phyloP scores from a whole-genome alignment of 306 rosid species.

The Mucuna pruriens region DNA sequence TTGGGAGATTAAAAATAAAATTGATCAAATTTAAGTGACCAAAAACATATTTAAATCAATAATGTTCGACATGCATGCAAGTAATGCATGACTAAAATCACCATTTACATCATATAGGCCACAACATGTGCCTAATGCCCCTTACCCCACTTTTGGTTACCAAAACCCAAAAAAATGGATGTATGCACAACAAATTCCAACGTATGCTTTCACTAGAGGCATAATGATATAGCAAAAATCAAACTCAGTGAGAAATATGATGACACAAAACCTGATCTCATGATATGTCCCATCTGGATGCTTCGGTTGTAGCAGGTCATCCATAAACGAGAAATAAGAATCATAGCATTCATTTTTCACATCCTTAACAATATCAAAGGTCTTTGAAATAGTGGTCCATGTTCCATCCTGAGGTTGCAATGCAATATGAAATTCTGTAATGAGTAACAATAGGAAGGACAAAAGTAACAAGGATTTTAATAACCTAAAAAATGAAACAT shows the following conservation, averaged over 20 bases:
- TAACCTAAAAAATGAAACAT: slow-evolving; percentile 48
- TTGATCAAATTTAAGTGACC: no score
- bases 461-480: slow-evolving; percentile 14
- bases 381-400: slow-evolving; percentile 59
- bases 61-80: neutral
- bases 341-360: slow-evolving; percentile 63
- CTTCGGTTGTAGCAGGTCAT: slow-evolving; percentile 56
- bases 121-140: neutral
- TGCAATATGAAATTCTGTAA: slow-evolving; percentile 34
- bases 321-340: slow-evolving; percentile 78
- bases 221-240: neutral
- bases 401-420: slow-evolving; percentile 82
- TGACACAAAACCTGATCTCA: slow-evolving; percentile 71
- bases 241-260: neutral
- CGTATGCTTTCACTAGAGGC: neutral
- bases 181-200: neutral
- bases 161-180: neutral
- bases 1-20: no score
- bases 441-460: slow-evolving; percentile 28
- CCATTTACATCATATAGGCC: neutral
- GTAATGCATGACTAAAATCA: neutral
- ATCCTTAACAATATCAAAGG: slow-evolving; percentile 71
- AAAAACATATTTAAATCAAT: no score
- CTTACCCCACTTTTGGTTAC: neutral
- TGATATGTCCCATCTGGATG: slow-evolving; percentile 62